phyloP scores from a whole-genome alignment of 208 protist species.

The Crithidia expoeki region DNA sequence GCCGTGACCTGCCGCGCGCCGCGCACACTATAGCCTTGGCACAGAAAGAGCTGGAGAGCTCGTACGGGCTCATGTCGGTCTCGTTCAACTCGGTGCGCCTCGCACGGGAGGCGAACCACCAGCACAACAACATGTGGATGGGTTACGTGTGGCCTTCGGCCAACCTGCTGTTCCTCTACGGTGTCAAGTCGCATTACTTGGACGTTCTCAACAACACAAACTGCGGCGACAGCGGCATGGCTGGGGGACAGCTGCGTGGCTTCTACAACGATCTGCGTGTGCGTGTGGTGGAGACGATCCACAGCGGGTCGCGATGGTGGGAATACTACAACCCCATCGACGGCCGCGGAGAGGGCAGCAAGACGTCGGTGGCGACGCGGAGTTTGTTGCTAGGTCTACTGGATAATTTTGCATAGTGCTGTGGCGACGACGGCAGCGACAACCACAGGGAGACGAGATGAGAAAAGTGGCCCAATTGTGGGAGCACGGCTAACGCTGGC shows the following conservation, averaged over 20 bases:
- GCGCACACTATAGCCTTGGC: slow-evolving; percentile 55
- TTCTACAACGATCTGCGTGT: slow-evolving; percentile 59
- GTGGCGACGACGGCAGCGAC: too few relatives aligned
- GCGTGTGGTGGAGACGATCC: slow-evolving; percentile 47
- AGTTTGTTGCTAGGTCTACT: slow-evolving; percentile 61
- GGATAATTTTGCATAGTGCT: slow-evolving; percentile 52
- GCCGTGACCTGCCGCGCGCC: slow-evolving; percentile 40
- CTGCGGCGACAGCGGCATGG: slow-evolving; percentile 12
- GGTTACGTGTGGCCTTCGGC: slow-evolving; percentile 70
- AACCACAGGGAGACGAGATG: too few relatives aligned
- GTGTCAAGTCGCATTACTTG: slow-evolving; percentile 68
- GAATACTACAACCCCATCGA: slow-evolving; percentile 78
- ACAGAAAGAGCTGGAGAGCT: slow-evolving; percentile 47
- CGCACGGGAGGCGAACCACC: slow-evolving; percentile 49
- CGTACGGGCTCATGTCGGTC: slow-evolving; percentile 78
- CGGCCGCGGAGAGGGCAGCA: slow-evolving; percentile 68
- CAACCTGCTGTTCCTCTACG: slow-evolving; percentile 70
- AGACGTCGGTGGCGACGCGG: slow-evolving; percentile 73
- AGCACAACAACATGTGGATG: slow-evolving; percentile 74
- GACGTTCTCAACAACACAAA: slow-evolving; percentile 31
- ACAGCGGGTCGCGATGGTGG: slow-evolving; percentile 52
- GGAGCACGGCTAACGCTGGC: too few relatives aligned
- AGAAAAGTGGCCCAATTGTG: too few relatives aligned
- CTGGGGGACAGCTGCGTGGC: slow-evolving; percentile 13
- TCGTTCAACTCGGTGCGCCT: slow-evolving; percentile 64